Percentiles rank a stretch among this genome's conserved stretches.
Evolutionary conservation across 176 grass and related monocot species (phyloP).

Genomic region (Oryza coarctata): DNA sequence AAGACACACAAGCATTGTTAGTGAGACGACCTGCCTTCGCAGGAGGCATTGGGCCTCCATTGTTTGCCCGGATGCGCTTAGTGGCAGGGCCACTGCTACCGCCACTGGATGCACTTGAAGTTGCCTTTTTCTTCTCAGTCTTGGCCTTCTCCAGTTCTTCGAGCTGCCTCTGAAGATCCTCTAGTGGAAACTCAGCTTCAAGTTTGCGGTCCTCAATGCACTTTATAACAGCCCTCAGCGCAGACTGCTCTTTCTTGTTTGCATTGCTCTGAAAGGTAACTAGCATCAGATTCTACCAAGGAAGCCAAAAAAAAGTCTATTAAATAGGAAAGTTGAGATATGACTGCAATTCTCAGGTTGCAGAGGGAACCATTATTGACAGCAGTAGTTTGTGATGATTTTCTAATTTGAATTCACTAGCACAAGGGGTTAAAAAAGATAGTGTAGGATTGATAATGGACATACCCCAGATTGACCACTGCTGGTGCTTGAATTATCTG

Average conservation of each 20-base stretch:
- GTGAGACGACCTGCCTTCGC: constrained; percentile 85
- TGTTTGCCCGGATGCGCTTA: constrained; percentile 72
- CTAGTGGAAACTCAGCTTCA: constrained; percentile 69
- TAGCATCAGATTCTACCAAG: constrained; percentile 21
- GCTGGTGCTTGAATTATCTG: constrained; percentile 57
- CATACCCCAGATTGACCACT: constrained; percentile 62
- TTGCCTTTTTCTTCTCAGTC: constrained; percentile 79
- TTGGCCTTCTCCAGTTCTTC: constrained; percentile 87
- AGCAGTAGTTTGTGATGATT: neutral
- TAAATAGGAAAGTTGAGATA: neutral
- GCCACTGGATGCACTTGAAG: constrained; percentile 49
- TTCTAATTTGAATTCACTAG: neutral
- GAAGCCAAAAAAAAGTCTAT: neutral
- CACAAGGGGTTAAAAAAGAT: constrained; percentile 14
- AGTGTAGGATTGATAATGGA: neutral
- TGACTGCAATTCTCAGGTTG: neutral
- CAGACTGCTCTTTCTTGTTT: constrained; percentile 74
- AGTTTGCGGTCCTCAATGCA: constrained; percentile 91
- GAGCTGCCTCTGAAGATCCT: constrained; percentile 73
- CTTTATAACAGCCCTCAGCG: constrained; percentile 78
- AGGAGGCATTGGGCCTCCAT: constrained; percentile 81
- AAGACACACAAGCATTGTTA: constrained; percentile 62
- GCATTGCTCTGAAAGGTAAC: constrained; percentile 61
- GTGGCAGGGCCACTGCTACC: constrained; percentile 60
- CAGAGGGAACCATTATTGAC: neutral